Base-by-base conservation (phyloP, 2,329 filamentous ascomycete species). In the Penicillium sp. region DNA sequence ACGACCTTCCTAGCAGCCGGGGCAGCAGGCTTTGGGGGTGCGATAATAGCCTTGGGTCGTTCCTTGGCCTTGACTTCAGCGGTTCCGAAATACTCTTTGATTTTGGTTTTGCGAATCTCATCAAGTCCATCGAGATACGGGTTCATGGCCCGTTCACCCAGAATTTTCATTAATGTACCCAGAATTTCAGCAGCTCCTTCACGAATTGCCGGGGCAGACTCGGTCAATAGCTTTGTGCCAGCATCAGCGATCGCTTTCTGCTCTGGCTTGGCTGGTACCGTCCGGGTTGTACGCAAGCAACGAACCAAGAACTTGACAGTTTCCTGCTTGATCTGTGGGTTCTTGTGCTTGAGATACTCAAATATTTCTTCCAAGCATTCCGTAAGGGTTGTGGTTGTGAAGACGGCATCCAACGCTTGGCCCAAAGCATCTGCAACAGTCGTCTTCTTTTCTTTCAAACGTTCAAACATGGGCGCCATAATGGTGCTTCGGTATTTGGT, bases 81-180 rank as follows among this genome's bases (percentile, higher is more conserved):
- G 6, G 83, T 82, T 55, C 93, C 90, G 59, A 87, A 90, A 73
- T 86, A 97, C 73, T 99, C 94, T 78, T 96, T 97, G 73, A 97
- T 90, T 75, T 97, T 99, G 61, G 83, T 89, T 78, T 96, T 97
- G 60, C 93, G 86, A 65, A 97, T 97, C 25, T 99, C 94, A 71
- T 99, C 94, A 3, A 99, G 81, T 3, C 91, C 91, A 62, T 97
- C 93, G 17, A 99, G 79, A 72, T 96, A 90, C 9, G 91, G 89
- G 43, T 89, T 91, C 94, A 99, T 99, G 52, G 90, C 90, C 57
- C 94, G 86, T 75, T 99, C 96, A 42, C 94, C 93, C 79, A 97
- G 90, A 55, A 99, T 97, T 79, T 97, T 99, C 94, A 97, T 97
- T 49, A 99, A 76, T 0, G 93, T 96, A 62, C 96, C 94, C 3